These are phyloP conservation scores for Saccharomyces kudriavzevii DNA, from an alignment of 805 yeast genomes.

Conservation along the genomic window DNA sequence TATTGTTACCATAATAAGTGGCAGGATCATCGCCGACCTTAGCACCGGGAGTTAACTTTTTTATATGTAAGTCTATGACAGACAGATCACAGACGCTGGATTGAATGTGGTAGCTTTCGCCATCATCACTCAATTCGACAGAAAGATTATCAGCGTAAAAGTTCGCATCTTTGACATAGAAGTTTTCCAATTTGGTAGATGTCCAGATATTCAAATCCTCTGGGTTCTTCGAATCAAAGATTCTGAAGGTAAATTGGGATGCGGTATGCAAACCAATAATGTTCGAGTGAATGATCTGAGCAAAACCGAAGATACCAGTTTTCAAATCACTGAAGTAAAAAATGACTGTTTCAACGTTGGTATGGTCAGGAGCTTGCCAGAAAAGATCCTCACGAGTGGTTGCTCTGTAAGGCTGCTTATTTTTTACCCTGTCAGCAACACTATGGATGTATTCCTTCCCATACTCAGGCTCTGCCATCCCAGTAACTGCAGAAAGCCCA, in stretches of 20 bases:
- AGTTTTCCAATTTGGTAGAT: conserved; percentile 79
- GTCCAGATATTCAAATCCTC: conserved; percentile 58
- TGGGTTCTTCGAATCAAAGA: conserved; percentile 37
- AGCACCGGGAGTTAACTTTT: conserved; percentile 64
- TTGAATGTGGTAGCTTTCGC: conserved; percentile 44
- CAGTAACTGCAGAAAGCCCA: conserved; percentile 87
- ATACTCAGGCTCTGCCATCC: conserved; percentile 94
- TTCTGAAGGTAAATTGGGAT: conserved; percentile 88
- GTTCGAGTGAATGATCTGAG: conserved; percentile 90
- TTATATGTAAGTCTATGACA: conserved; percentile 58
- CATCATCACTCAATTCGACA: conserved; percentile 52
- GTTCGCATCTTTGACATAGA: conserved; percentile 61
- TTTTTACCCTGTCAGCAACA: conserved; percentile 53
- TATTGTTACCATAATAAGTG: conserved; percentile 79
- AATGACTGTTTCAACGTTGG: conserved; percentile 93
- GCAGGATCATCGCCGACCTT: conserved; percentile 85
- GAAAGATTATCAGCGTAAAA: conserved; percentile 71
- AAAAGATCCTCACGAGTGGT: conserved; percentile 60
- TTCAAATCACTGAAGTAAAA: conserved; percentile 69
- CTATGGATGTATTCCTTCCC: conserved; percentile 89
- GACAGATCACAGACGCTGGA: conserved; percentile 64
- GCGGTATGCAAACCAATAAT: conserved; percentile 80
- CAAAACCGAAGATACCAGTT: conserved; percentile 71
- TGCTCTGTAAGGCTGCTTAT: conserved; percentile 49
- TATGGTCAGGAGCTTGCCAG: conserved; percentile 67